Percentiles rank a stretch among this genome's conserved stretches.
Evolutionary conservation across 768 basidiomycete genomes (phyloP).

Genomic region (Amanita pseudoporphyria): DNA sequence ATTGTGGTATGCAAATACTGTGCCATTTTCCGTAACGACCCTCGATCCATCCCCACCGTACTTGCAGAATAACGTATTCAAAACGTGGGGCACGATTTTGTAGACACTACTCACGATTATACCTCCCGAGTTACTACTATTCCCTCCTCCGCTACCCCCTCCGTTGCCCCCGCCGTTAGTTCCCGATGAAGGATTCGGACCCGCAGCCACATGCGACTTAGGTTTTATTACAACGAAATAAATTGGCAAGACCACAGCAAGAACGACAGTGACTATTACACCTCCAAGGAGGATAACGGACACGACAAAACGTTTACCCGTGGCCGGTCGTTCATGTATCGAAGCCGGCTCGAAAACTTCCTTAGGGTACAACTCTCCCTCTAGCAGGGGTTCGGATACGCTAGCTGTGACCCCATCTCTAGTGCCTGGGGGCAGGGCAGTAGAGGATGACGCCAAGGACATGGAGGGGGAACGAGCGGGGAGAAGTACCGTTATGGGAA

Average conservation of each 20-base stretch:
- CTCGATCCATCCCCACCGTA: conserved; percentile 55
- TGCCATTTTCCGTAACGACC: conserved; percentile 52
- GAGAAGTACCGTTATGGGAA: background rate
- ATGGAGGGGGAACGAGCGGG: background rate
- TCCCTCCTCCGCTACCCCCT: background rate
- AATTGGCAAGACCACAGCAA: conserved; percentile 24
- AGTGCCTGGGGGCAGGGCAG: background rate
- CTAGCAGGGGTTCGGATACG: background rate
- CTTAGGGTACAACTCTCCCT: background rate
- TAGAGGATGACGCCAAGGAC: background rate
- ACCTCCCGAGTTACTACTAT: background rate
- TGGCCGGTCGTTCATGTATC: background rate
- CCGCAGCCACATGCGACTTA: conserved; percentile 10
- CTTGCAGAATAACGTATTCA: conserved; percentile 11
- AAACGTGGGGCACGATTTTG: background rate
- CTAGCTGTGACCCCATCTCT: background rate
- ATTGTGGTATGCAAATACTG: conserved; percentile 62
- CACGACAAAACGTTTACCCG: background rate
- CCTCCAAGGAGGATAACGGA: background rate
- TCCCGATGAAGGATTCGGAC: background rate
- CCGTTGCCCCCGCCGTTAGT: background rate
- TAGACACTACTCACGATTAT: conserved; percentile 3
- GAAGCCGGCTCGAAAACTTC: background rate
- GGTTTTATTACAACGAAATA: conserved; percentile 24
- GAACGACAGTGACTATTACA: conserved; percentile 16